phyloP scores from a whole-genome alignment of 2,329 filamentous ascomycete genomes.

The Verticillium isaacii region DNA sequence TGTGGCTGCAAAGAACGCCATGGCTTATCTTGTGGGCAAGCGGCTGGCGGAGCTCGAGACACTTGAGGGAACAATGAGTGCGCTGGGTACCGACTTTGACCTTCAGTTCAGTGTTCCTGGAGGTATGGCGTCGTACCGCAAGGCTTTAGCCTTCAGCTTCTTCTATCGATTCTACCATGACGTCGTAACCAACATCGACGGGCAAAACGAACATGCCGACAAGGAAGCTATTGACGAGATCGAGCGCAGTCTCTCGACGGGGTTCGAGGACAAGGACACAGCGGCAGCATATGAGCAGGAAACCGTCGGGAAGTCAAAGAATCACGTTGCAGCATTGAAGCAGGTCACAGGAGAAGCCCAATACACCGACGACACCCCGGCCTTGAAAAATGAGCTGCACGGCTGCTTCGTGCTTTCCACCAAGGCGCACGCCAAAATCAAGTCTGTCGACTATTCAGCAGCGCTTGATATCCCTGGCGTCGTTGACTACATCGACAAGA shows the following conservation, averaged over 20 bases:
- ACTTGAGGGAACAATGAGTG: slow-evolving; percentile 83
- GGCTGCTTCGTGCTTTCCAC: slow-evolving; percentile 84
- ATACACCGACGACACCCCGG: slow-evolving; percentile 92
- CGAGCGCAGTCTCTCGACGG: slow-evolving; percentile 75
- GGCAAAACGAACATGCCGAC: slow-evolving; percentile 48
- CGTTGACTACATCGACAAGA: slow-evolving; percentile 75
- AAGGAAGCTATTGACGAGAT: slow-evolving; percentile 77
- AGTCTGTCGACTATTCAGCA: slow-evolving; percentile 68
- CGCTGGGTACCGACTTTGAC: slow-evolving; percentile 85
- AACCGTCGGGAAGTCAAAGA: slow-evolving; percentile 78
- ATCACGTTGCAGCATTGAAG: slow-evolving; percentile 86
- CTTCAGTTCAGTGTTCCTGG: slow-evolving; percentile 87
- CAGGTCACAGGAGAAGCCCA: slow-evolving; percentile 92
- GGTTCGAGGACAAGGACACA: slow-evolving; percentile 71
- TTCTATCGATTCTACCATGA: slow-evolving; percentile 98
- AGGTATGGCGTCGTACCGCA: slow-evolving; percentile 95
- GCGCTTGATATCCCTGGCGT: slow-evolving; percentile 85
- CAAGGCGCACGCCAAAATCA: slow-evolving; percentile 80
- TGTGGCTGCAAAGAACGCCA: slow-evolving; percentile 76
- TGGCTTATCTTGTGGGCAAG: slow-evolving; percentile 70
- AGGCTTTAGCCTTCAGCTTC: slow-evolving; percentile 84
- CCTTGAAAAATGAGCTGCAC: slow-evolving; percentile 81
- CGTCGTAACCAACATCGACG: slow-evolving; percentile 60
- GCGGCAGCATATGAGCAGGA: slow-evolving; percentile 75
- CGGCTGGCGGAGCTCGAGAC: slow-evolving; percentile 76